Base-by-base conservation (phyloP, 108 stramenopile species). In the Nitzschia sp. region DNA sequence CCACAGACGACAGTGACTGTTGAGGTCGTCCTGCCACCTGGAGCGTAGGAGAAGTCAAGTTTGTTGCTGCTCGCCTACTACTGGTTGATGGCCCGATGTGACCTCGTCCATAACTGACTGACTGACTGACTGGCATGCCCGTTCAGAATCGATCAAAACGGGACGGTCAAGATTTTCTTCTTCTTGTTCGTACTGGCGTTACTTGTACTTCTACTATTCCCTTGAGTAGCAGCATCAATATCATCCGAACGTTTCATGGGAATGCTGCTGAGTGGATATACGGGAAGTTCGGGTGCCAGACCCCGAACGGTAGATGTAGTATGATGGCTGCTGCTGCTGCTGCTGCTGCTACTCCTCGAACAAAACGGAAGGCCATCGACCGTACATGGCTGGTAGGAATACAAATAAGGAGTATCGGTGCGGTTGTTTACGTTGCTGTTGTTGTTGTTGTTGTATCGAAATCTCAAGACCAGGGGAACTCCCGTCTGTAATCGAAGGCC, bases 401-500 rank as follows among this genome's bases (percentile, higher is more conserved):
- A 29, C 55, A 30, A 13, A 25, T 29, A n/a, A n/a, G n/a, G n/a
- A n/a, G n/a, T 33, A n/a, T 57, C 8, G 26, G 27, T 11, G 6
- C 29, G 31, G 5, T 38, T 21, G 34, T 62, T 8, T 13, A 45
- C 25, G 5, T 67, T 53, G 28, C 15, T n/a, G 6, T 15, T 45
- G 3, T 48, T 62, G 35, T 50, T 45, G 9, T 2, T 25, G 22
- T 16, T n/a, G 50, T 47, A 57, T 66, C 66, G 70, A 53, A 76
- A 85, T 50, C 61, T 58, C 33, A 85, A 34, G 11, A 85, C 63
- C 26, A 85, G 41, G 2, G 84, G 84, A 29, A 69, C 80, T 16
- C 78, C 84, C 0, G 84, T 85, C 13, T 60, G 80, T 47, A 85
- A 79, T 46, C 75, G 69, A 67, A 85, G 63, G 2, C 69, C 54